These are phyloP conservation scores for Brassica carinata DNA, from an alignment of 345 rosid genomes.

Conservation along the genomic window DNA sequence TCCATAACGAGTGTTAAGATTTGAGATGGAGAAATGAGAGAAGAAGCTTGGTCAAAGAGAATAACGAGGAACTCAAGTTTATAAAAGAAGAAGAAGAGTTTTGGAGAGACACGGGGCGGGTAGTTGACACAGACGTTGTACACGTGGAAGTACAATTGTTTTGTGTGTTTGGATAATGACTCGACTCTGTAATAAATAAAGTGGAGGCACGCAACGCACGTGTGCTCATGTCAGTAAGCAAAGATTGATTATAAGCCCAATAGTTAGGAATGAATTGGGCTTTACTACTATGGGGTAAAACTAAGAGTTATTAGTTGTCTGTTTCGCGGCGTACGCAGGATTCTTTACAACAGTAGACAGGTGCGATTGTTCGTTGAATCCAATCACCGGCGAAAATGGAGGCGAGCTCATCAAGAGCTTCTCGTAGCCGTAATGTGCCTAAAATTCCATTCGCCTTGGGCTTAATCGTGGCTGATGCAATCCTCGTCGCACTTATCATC, in stretches of 20 bases:
- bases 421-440: constrained; percentile 33
- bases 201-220: constrained; percentile 20
- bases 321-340: constrained; percentile 10
- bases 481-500: constrained; percentile 73
- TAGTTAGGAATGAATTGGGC: not conserved
- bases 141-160: constrained; percentile 16
- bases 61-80: not conserved
- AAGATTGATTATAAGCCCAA: not conserved
- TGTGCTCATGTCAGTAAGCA: not conserved
- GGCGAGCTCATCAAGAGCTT: constrained; percentile 29
- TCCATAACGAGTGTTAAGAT: constrained; percentile 42
- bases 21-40: not conserved
- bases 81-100: constrained; percentile 17
- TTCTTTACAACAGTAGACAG: not conserved
- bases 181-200: not conserved
- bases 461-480: constrained; percentile 54
- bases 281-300: not conserved
- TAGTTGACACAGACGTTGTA: not conserved
- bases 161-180: not conserved
- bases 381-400: constrained; percentile 38
- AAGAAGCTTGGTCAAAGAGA: constrained; percentile 24
- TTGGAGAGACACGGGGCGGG: constrained; percentile 45
- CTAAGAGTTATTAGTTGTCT: not conserved
- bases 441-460: constrained; percentile 51
- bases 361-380: not conserved